These are phyloP conservation scores for Rhynchosporium secalis DNA, from an alignment of 2,329 filamentous ascomycete species.

Conservation along the genomic window DNA sequence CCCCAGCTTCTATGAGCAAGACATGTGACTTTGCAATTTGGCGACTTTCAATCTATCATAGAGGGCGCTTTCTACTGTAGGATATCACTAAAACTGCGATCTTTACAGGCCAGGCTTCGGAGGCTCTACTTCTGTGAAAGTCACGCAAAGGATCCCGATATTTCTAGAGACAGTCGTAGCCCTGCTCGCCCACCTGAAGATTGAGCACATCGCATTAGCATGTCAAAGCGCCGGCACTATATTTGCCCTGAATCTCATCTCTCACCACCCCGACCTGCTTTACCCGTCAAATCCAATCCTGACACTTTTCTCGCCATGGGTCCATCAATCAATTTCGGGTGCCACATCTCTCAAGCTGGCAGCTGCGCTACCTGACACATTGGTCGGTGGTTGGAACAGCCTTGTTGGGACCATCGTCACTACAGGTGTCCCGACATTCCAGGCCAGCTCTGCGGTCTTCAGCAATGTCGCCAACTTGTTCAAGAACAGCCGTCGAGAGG, in stretches of 20 bases:
- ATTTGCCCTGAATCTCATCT: conserved; percentile 46
- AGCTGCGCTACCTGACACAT: conserved; percentile 27
- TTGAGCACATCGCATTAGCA: conserved; percentile 43
- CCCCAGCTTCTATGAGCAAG: background rate
- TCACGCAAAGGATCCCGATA: conserved; percentile 41
- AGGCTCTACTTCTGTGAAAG: conserved; percentile 43
- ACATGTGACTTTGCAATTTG: background rate
- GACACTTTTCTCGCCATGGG: conserved; percentile 42
- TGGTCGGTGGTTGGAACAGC: conserved; percentile 39
- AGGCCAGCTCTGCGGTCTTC: conserved; percentile 21
- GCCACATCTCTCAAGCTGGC: conserved; percentile 23
- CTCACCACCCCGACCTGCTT: conserved; percentile 40
- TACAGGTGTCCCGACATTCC: conserved; percentile 36
- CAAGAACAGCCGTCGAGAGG: background rate
- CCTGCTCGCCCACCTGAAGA: conserved; percentile 42
- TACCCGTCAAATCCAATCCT: conserved; percentile 35
- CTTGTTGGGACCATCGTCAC: conserved; percentile 40
- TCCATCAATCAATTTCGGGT: conserved; percentile 39
- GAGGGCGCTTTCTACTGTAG: background rate
- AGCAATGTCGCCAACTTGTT: conserved; percentile 19
- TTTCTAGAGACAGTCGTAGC: conserved; percentile 46
- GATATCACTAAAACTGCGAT: conserved; percentile 24
- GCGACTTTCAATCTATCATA: background rate
- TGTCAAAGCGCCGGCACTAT: conserved; percentile 46
- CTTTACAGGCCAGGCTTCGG: conserved; percentile 46